Evolutionary conservation across 179 eudicot genomes (phyloP).

Genomic region (Patellifolia procumbens): DNA sequence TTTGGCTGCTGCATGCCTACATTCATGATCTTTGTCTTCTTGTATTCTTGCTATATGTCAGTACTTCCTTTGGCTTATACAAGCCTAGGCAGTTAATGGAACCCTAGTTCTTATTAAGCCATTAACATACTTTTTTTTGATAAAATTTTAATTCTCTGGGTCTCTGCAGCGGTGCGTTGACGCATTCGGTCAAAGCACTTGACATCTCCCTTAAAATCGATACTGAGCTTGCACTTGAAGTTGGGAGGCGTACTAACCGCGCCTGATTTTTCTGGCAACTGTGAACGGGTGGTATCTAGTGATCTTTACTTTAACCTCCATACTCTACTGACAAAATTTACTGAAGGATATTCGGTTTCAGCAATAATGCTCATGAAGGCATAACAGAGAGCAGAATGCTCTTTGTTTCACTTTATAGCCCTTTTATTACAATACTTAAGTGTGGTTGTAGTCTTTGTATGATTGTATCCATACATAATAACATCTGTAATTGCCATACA

Average conservation of each 20-base stretch:
- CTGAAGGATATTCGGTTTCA: neutral
- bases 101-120: no score
- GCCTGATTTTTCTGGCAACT: conserved; percentile 44
- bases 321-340: neutral
- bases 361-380: neutral
- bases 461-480: neutral
- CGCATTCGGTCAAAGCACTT: conserved; percentile 90
- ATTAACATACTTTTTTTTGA: neutral
- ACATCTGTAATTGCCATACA: neutral
- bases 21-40: neutral
- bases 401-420: neutral
- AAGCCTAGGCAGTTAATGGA: no score
- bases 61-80: no score
- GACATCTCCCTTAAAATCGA: conserved; percentile 91
- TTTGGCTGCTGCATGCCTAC: no score
- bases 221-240: conserved; percentile 89
- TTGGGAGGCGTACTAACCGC: conserved; percentile 90
- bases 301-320: neutral
- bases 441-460: neutral
- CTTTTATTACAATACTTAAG: neutral
- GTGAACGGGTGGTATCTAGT: neutral
- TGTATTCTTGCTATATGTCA: no score
- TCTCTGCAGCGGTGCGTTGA: conserved; percentile 77
- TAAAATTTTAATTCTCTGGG: neutral
- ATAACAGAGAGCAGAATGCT: neutral